Conservation (phyloP, 306 rosid species). For the Astragalus membranaceus region DNA sequence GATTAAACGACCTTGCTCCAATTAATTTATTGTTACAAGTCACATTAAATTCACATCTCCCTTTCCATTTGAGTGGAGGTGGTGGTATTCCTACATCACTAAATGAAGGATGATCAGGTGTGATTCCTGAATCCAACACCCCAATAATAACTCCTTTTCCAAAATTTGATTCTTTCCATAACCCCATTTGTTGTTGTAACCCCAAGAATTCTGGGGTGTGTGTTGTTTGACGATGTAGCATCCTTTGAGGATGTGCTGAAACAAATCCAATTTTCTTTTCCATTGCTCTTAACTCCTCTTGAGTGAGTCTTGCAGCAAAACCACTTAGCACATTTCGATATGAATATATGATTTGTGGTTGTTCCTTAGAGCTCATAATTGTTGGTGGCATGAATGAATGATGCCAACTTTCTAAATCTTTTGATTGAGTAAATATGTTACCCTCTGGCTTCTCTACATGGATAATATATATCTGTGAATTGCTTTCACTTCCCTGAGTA, state of each 20-base stretch:
- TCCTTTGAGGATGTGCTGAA: constrained; percentile 32
- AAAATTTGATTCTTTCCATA: constrained; percentile 52
- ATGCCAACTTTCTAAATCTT: constrained; percentile 48
- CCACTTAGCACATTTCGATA: constrained; percentile 51
- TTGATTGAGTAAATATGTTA: constrained; percentile 6
- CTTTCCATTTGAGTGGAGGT: constrained; percentile 75
- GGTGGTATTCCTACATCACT: constrained; percentile 53
- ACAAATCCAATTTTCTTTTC: constrained; percentile 47
- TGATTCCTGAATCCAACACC: constrained; percentile 55
- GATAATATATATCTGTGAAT: constrained; percentile 44
- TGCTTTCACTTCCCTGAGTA: constrained; percentile 30
- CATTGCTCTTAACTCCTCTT: constrained; percentile 39
- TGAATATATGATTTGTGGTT: constrained; percentile 30
- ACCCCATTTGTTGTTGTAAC: constrained; percentile 37
- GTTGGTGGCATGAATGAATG: constrained; percentile 48
- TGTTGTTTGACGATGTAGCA: constrained; percentile 47
- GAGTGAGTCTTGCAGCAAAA: constrained; percentile 57
- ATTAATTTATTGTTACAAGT: constrained; percentile 67
- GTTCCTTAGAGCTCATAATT: constrained; percentile 8
- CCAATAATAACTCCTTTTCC: constrained; percentile 72
- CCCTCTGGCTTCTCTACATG: constrained; percentile 37
- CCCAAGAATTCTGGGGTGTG: constrained; percentile 57
- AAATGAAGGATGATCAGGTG: constrained; percentile 58
- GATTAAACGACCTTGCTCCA: constrained; percentile 54
- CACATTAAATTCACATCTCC: constrained; percentile 49